Base-by-base conservation (phyloP, 129 eudicot genomes). In the Saussurea involucrata region DNA sequence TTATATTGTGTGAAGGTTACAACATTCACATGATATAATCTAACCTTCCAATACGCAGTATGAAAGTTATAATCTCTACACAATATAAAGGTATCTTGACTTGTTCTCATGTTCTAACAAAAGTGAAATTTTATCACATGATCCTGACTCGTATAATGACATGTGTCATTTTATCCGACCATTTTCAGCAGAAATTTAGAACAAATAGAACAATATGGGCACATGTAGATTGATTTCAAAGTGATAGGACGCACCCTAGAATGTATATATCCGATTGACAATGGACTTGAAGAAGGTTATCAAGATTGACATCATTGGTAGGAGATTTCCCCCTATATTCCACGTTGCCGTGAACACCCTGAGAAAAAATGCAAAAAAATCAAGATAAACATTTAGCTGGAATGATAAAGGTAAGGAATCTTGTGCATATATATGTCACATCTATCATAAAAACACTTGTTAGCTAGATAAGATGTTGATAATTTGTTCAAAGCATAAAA, bases 331-430 rank as follows among this genome's bases (percentile, higher is more conserved):
- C 13, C 83, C 95, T 18, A 89, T 91, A 73, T 89, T 89, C 95
- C 95, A 89, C 11, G 95, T 89, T 73, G 91, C 95, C 40, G 90
- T 80, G 75, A 89, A 89, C 75, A 84, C 83, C 78, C 95, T 89
- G 58, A 12, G 12, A 15, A 6, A 63, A 70, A 63, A 32, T 11
- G n/a, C 34, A 34, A 70, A 18, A 7, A 46, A 74, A 8, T 13
- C 36, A 32, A 15, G 5, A 79, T 42, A 73, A 66, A n/a, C n/a
- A n/a, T n/a, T n/a, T n/a, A n/a, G n/a, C n/a, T n/a, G n/a, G n/a
- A n/a, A n/a, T n/a, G n/a, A n/a, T n/a, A n/a, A n/a, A n/a, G n/a
- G n/a, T n/a, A n/a, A n/a, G n/a, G n/a, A n/a, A n/a, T n/a, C n/a
- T n/a, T n/a, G n/a, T n/a, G n/a, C n/a, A n/a, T n/a, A n/a, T n/a